Conservation (phyloP, 306 rosid species). For the Luffa aegyptiaca region DNA sequence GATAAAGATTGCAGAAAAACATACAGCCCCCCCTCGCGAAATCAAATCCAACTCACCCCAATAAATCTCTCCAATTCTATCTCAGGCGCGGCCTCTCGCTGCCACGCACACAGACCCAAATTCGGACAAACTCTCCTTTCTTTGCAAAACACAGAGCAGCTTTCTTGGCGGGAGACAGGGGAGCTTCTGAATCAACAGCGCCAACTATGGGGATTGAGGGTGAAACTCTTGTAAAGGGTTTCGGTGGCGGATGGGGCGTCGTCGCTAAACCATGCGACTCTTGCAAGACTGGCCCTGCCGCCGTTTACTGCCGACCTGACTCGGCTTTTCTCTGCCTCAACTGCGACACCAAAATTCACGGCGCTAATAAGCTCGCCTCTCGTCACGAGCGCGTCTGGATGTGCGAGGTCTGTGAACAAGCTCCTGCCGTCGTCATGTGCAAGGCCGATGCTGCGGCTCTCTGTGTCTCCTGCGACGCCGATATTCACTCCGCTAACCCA, state of each 20-base stretch:
- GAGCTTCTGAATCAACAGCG: not conserved
- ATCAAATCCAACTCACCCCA: not conserved
- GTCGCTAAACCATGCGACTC: conserved; percentile 68
- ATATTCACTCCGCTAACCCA: conserved; percentile 90
- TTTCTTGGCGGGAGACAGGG: not conserved
- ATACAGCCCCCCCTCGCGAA: not conserved
- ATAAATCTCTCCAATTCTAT: not conserved
- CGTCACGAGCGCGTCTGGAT: conserved; percentile 91
- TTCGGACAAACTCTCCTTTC: not conserved
- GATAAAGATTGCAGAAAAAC: conserved; percentile 7
- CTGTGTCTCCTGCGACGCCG: conserved; percentile 81
- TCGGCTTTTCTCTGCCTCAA: conserved; percentile 66
- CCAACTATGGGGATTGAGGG: conserved; percentile 42
- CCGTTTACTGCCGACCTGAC: conserved; percentile 60
- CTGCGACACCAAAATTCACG: conserved; percentile 72
- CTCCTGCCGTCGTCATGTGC: conserved; percentile 86
- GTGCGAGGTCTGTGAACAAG: conserved; percentile 94
- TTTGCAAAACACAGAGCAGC: not conserved
- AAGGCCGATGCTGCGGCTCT: conserved; percentile 94
- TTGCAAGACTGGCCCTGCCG: conserved; percentile 48
- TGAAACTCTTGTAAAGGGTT: conserved; percentile 22
- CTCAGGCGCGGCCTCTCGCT: not conserved
- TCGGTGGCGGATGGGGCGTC: conserved; percentile 31
- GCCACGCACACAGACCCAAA: not conserved
- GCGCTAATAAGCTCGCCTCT: conserved; percentile 40